phyloP scores from a whole-genome alignment of 306 rosid genomes.

The Betula pendula region DNA sequence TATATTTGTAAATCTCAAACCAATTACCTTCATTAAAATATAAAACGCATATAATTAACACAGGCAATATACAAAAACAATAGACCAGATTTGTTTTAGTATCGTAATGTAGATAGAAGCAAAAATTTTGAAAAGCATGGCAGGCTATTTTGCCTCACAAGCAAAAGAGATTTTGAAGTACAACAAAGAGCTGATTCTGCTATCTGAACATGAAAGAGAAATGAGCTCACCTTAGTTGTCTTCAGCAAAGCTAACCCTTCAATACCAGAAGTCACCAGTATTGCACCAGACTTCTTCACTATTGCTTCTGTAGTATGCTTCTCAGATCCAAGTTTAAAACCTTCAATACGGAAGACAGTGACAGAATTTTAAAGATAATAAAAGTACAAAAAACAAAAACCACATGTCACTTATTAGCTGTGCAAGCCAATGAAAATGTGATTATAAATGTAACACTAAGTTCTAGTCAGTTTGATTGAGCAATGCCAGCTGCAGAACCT shows the following conservation, averaged over 20 bases:
- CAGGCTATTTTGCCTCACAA: neutral
- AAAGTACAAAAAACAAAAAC: conserved; percentile 13
- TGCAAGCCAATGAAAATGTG: neutral
- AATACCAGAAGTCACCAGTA: conserved; percentile 79
- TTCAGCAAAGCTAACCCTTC: conserved; percentile 77
- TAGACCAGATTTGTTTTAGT: neutral
- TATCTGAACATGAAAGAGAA: neutral
- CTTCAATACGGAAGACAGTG: conserved; percentile 38
- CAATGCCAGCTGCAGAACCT: neutral
- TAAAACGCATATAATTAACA: neutral
- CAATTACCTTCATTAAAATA: neutral
- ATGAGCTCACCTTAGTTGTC: conserved; percentile 70
- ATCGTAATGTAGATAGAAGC: neutral
- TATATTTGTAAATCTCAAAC: neutral
- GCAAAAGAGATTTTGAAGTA: neutral
- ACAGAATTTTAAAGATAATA: conserved; percentile 6
- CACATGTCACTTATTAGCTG: neutral
- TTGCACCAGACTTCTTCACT: conserved; percentile 63
- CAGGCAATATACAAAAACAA: neutral
- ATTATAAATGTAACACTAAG: neutral
- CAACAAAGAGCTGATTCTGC: neutral
- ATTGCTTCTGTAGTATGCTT: conserved; percentile 76
- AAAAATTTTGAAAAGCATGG: neutral
- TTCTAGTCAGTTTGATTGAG: neutral
- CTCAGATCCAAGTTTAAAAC: conserved; percentile 94